phyloP scores from a whole-genome alignment of 139 green algal species.

The Nannochloris sp. region DNA sequence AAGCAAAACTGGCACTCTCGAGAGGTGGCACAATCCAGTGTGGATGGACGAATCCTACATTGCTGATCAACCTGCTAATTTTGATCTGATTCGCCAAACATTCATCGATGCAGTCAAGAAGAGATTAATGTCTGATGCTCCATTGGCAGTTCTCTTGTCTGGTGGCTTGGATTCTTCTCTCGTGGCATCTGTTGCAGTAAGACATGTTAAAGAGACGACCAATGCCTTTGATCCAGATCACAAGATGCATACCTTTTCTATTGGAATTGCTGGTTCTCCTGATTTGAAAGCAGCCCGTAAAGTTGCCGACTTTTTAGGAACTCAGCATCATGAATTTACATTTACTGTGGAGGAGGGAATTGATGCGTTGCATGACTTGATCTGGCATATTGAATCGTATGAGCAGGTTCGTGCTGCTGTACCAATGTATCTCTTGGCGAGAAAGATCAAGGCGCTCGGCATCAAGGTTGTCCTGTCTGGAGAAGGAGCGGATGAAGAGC shows the following conservation, averaged over 20 bases:
- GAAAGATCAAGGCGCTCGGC: constrained; percentile 92
- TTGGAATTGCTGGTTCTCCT: constrained; percentile 81
- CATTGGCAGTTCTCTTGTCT: constrained; percentile 89
- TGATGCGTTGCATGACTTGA: constrained; percentile 88
- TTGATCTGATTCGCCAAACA: constrained; percentile 37
- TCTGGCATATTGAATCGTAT: constrained; percentile 92
- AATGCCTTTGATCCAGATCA: constrained; percentile 45
- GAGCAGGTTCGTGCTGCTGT: constrained; percentile 81
- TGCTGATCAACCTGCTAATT: constrained; percentile 31
- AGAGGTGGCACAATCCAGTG: constrained; percentile 76
- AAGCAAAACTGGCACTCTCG: constrained; percentile 61
- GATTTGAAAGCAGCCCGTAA: constrained; percentile 82
- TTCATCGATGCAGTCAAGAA: constrained; percentile 81
- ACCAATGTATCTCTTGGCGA: constrained; percentile 94
- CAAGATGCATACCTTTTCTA: constrained; percentile 81
- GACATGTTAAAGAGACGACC: constrained; percentile 45
- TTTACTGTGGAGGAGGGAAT: constrained; percentile 95
- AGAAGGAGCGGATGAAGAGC: constrained; percentile 92
- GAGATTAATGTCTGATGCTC: constrained; percentile 93
- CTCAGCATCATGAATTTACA: constrained; percentile 91
- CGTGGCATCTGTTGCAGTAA: constrained; percentile 71
- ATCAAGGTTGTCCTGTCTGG: constrained; percentile 95
- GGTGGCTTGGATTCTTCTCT: constrained; percentile 91
- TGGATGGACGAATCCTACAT: constrained; percentile 48
- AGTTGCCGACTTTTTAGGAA: constrained; percentile 88